Evolutionary conservation across 2,329 filamentous ascomycete species (phyloP), one percentile per base, ranked within the genome.

Genomic region (Onygenales sp.): DNA sequence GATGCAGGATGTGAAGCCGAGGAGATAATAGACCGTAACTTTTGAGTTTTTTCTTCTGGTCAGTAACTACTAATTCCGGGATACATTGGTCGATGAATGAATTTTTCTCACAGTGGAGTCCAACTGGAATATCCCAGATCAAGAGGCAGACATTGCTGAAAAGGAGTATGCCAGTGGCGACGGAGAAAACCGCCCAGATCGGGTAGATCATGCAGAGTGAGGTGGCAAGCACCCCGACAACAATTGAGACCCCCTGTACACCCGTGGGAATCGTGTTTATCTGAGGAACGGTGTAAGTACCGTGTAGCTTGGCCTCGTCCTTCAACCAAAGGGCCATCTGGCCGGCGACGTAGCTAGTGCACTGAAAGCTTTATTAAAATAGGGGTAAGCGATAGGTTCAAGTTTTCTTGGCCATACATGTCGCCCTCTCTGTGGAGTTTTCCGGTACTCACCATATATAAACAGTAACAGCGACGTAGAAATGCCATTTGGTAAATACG

Each of bases 131-230:
- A 54, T 63, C 55, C 65, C 65, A 67, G 17, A 62, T 56, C 14
- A 62, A 52, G 31, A 67, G 57, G 45, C 59, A 53, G 32, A 63
- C 52, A 47, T 54, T 60, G 7, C 53, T 53, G 43, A 67, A 62
- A n/a, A 67, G 66, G 11, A 72, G 72, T 0, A 69, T 50, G 3
- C 53, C 57, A 3, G 56, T 57, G 2, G 60, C 59, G 14, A 65
- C 59, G 0, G 53, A 54, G n/a, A 68, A 63, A 6, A 63, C 58
- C 8, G 61, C 57, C 67, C 67, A 70, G 2, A 64, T 61, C 2
- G 66, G 67, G 50, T 70, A 69, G 0, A 66, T 56, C 61, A 67
- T 67, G 50, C 64, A 66, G 3, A 68, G 58, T 0, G 61, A 63
- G 0, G 67, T 69, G 1, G 62, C 63, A 9, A 64, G 33, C 5